Evolutionary conservation across 495 filamentous ascomycete genomes (phyloP), one percentile per base, ranked within the genome.

Genomic region (Daldinia decipiens): DNA sequence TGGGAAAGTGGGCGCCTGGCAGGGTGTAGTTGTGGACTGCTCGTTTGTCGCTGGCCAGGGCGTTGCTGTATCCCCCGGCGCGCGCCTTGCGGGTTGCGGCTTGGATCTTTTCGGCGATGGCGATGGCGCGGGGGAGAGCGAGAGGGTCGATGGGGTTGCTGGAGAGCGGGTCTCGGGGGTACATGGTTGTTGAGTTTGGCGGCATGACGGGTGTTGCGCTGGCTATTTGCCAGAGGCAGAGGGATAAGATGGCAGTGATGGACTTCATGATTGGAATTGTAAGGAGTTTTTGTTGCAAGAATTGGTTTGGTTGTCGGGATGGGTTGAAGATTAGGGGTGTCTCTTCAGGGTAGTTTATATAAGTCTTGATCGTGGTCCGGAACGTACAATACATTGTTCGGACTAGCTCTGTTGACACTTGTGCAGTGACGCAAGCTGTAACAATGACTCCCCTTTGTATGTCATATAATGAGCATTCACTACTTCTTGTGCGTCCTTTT

Each of bases 221-320:
- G 59, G 52, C 58, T 8, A 36, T 9, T 15, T 50, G 59, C 65
- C 65, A 62, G 65, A 68, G 65, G 52, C 51, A 68, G 12, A 31
- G 15, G 0, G 65, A 27, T 13, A 57, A 5, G 53, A 68, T 32
- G 9, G 51, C 2, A 9, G 51, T 36, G 29, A 32, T 31, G 11
- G 56, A 51, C 24, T 62, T 68, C 65, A 68, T 68, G 19, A 29
- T 38, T 6, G 5, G 9, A 17, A 31, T 13, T 7, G 38, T 43
- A 24, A 45, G 11, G 34, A 4, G 38, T 6, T 40, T 0, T 31
- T 45, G 5, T 0, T 59, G 26, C 24, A 45, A 19, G 24, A 34
- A 3, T n/a, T 43, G 7, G 15, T 19, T 21, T 43, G 24, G 24
- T 47, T 47, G 5, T 47, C 43, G 8, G 9, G 43, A 47, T 47